Conservation (phyloP, 306 rosid species). For the Trifolium subterraneum region DNA sequence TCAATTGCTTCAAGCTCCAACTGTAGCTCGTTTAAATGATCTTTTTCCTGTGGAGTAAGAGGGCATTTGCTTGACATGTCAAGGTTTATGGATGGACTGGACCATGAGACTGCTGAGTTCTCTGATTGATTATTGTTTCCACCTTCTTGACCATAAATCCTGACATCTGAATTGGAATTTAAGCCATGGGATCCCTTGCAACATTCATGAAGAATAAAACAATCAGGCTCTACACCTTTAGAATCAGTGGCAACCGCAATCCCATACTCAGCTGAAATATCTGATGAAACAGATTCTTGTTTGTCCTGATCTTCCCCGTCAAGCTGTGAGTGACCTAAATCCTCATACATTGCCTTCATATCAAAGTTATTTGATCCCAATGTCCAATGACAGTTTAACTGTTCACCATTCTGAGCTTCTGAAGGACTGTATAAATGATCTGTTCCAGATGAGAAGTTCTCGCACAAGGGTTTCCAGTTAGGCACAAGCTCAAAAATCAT, state of each 20-base stretch:
- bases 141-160: conserved; percentile 43
- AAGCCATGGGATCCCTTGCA: conserved; percentile 39
- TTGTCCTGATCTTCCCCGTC: conserved; percentile 58
- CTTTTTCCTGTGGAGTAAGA: conserved; percentile 47
- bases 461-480: conserved; percentile 56
- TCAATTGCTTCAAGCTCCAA: conserved; percentile 77
- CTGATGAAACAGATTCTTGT: conserved; percentile 57
- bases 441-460: conserved; percentile 44
- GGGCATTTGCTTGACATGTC: conserved; percentile 54
- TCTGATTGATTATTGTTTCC: conserved; percentile 42
- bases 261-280: conserved; percentile 57
- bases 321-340: conserved; percentile 36
- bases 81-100: conserved; percentile 39
- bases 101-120: conserved; percentile 49
- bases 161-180: conserved; percentile 43
- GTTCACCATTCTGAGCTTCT: conserved; percentile 41
- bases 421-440: conserved; percentile 39
- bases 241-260: conserved; percentile 37
- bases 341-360: conserved; percentile 35
- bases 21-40: conserved; percentile 52
- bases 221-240: conserved; percentile 42
- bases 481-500: conserved; percentile 66
- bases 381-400: conserved; percentile 44
- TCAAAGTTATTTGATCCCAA: conserved; percentile 34
- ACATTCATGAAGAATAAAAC: conserved; percentile 49